Conservation (phyloP, 768 basidiomycete genomes). For the Amanita pseudoporphyria region DNA sequence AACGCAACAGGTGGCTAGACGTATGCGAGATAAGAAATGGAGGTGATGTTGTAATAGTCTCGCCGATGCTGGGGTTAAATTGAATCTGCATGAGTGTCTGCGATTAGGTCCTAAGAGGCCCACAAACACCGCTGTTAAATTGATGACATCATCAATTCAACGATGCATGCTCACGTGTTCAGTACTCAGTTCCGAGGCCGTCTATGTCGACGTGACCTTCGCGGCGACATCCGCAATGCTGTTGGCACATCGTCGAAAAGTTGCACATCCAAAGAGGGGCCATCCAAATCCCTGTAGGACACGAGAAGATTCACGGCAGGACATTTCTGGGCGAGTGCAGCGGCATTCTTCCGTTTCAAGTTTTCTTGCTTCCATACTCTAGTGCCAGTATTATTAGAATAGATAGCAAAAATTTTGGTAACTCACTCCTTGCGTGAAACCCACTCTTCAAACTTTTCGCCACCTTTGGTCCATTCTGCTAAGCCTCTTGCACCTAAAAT, state of each 20-base stretch:
- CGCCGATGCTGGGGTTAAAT: constrained; percentile 30
- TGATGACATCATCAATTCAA: constrained; percentile 13
- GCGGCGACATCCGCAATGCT: background rate
- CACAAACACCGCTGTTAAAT: constrained; percentile 2
- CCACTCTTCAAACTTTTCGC: constrained; percentile 42
- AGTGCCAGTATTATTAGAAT: background rate
- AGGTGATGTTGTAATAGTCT: constrained; percentile 18
- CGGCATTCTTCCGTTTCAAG: background rate
- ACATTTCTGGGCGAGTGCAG: background rate
- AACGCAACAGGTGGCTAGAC: constrained; percentile 19
- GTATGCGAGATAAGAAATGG: constrained; percentile 11
- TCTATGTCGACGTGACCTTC: background rate
- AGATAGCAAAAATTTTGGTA: background rate
- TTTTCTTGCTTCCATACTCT: constrained; percentile 4
- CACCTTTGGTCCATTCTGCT: constrained; percentile 44
- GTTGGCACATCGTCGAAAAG: background rate
- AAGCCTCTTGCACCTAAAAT: constrained; percentile 33
- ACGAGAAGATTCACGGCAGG: background rate
- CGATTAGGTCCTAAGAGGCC: constrained; percentile 1
- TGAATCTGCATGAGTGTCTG: constrained; percentile 22
- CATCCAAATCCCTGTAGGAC: background rate
- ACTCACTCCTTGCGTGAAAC: constrained; percentile 42
- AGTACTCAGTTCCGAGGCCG: background rate
- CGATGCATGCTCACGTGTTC: constrained; percentile 1
- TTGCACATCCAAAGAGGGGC: background rate